Conservation (phyloP, 2,329 filamentous ascomycete species). For the Mollisiaceae sp. region DNA sequence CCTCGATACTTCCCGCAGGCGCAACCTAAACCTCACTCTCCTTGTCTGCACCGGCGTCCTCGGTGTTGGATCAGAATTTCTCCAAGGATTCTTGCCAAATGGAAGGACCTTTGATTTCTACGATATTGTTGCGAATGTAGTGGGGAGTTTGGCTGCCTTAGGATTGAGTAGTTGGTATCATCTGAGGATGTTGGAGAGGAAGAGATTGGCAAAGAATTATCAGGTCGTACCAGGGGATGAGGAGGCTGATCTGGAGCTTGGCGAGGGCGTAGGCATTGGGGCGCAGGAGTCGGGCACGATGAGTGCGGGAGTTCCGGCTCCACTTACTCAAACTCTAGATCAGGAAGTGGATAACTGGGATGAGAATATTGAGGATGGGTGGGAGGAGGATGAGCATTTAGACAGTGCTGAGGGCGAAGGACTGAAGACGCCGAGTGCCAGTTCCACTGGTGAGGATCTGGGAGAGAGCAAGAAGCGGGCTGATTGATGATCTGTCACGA, state of each 20-base stretch:
- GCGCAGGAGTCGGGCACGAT: constrained; percentile 70
- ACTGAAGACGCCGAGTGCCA: constrained; percentile 44
- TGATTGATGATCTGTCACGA: constrained; percentile 39
- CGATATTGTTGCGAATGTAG: constrained; percentile 86
- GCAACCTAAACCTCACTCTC: constrained; percentile 82
- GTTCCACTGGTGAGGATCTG: constrained; percentile 41
- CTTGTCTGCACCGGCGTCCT: constrained; percentile 76
- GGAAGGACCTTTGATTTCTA: constrained; percentile 75
- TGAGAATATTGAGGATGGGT: constrained; percentile 71
- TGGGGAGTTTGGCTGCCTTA: constrained; percentile 75
- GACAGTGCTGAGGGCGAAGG: constrained; percentile 40
- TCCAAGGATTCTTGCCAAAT: constrained; percentile 77
- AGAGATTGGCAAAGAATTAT: constrained; percentile 75
- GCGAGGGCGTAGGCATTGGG: constrained; percentile 53
- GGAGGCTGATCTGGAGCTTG: constrained; percentile 76
- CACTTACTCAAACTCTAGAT: constrained; percentile 59
- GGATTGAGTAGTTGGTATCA: constrained; percentile 90
- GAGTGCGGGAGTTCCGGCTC: constrained; percentile 42
- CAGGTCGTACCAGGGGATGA: constrained; percentile 68
- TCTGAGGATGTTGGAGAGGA: constrained; percentile 90
- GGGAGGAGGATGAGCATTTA: constrained; percentile 61
- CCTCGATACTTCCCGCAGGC: constrained; percentile 85
- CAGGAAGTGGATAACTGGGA: constrained; percentile 94
- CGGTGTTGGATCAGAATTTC: constrained; percentile 75
- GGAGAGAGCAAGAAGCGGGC: constrained; percentile 40